A percentile compares a stretch with the other conserved stretches of the same genome.
Conservation (phyloP, 106 monocot species). For the Cymbidium sinense region DNA sequence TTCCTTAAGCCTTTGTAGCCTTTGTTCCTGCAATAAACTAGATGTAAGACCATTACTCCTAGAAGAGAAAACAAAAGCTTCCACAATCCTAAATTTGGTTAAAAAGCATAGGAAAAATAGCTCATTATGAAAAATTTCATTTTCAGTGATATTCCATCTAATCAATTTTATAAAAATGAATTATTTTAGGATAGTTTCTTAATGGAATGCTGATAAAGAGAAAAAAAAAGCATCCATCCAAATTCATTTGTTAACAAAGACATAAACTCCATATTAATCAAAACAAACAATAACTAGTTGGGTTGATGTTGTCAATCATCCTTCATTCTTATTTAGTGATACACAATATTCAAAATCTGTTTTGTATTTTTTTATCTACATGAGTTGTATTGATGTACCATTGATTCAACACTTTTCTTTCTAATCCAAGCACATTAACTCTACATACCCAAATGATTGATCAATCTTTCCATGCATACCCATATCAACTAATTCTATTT, state of each 20-base stretch:
- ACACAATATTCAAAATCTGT: not conserved
- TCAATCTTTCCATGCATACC: not conserved
- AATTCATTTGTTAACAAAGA: too few relatives aligned
- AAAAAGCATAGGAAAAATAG: not conserved
- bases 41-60: not conserved
- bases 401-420: not conserved
- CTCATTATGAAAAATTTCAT: not conserved
- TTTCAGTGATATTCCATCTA: not conserved
- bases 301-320: not conserved
- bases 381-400: not conserved
- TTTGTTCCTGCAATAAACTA: slow-evolving; percentile 54
- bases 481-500: not conserved
- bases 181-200: too few relatives aligned
- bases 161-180: not conserved
- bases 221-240: too few relatives aligned
- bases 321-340: not conserved
- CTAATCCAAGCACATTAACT: not conserved
- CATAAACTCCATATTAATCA: too few relatives aligned
- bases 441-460: not conserved
- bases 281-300: too few relatives aligned
- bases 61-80: not conserved
- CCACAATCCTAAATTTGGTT: not conserved
- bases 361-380: not conserved
- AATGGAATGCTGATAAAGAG: too few relatives aligned
- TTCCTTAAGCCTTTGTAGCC: slow-evolving; percentile 69